Evolutionary conservation across 306 rosid species (phyloP).

Genomic region (Trifolium fragiferum): DNA sequence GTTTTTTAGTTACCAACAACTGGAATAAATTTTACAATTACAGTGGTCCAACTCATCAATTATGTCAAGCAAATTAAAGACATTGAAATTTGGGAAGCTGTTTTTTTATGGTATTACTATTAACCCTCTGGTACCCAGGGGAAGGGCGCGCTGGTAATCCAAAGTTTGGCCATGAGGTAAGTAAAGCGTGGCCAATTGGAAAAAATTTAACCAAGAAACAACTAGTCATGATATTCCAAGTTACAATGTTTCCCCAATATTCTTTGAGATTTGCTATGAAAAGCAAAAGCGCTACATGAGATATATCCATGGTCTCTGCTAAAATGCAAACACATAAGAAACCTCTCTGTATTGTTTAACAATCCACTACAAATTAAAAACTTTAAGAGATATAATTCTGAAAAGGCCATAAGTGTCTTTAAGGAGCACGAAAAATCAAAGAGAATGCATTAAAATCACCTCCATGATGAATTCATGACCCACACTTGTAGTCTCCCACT

Average conservation of each 20-base stretch:
- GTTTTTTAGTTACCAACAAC: constrained; percentile 16
- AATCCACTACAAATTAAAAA: constrained; percentile 23
- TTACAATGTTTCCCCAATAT: constrained; percentile 24
- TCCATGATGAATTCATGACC: constrained; percentile 90
- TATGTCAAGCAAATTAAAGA: constrained; percentile 27
- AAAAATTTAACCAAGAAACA: constrained; percentile 21
- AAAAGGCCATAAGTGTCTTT: constrained; percentile 26
- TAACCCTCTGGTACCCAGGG: too few species aligned
- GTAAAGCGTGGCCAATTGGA: background rate
- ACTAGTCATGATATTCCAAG: constrained; percentile 9
- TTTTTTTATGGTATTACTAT: too few species aligned
- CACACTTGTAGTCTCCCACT: constrained; percentile 86
- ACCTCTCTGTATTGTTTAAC: background rate
- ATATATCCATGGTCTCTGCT: constrained; percentile 4
- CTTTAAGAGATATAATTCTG: background rate
- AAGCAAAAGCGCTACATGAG: constrained; percentile 22
- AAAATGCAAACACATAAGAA: constrained; percentile 33
- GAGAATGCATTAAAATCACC: constrained; percentile 51
- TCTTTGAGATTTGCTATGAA: constrained; percentile 23
- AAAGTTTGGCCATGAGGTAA: too few species aligned
- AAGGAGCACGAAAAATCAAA: constrained; percentile 31
- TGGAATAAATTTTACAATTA: constrained; percentile 22
- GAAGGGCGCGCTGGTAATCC: too few species aligned
- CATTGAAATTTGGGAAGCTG: constrained; percentile 22
- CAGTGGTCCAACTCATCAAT: constrained; percentile 20